Percentiles rank a stretch among this genome's conserved stretches.
Conservation (phyloP, 73 alveolate species). For the Tetrahymena elliotti region DNA sequence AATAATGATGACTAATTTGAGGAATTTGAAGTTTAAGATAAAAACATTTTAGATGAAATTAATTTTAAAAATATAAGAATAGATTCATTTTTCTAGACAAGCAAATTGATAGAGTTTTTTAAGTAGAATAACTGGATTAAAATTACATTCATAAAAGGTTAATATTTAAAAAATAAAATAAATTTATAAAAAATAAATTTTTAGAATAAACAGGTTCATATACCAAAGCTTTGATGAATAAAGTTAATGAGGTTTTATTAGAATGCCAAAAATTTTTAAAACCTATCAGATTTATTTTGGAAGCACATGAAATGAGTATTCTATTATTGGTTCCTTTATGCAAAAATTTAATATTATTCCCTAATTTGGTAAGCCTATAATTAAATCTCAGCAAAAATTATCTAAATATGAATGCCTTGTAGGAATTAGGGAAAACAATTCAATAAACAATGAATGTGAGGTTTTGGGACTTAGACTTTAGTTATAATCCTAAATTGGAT, state of each 20-base stretch:
- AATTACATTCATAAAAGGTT: not conserved
- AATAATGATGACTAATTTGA: not conserved
- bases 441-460: not conserved
- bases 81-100: not conserved
- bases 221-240: not conserved
- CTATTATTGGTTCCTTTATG: not conserved
- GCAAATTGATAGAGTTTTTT: not conserved
- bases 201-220: not conserved
- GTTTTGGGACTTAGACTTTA: not conserved
- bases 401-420: not conserved
- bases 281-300: not conserved
- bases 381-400: not conserved
- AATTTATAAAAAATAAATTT: not conserved
- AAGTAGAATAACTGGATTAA: not conserved
- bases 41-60: not conserved
- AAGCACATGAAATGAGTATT: not conserved
- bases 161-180: not conserved
- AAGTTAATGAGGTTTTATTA: not conserved
- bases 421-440: not conserved
- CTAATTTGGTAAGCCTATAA: not conserved
- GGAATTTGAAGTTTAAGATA: not conserved
- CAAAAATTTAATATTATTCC: not conserved
- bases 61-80: not conserved
- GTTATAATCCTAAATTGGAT: not conserved
- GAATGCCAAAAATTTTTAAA: not conserved